Evolutionary conservation across 192 early-diverging fungal species (phyloP).

Genomic region (Chytriomyces hyalinus): DNA sequence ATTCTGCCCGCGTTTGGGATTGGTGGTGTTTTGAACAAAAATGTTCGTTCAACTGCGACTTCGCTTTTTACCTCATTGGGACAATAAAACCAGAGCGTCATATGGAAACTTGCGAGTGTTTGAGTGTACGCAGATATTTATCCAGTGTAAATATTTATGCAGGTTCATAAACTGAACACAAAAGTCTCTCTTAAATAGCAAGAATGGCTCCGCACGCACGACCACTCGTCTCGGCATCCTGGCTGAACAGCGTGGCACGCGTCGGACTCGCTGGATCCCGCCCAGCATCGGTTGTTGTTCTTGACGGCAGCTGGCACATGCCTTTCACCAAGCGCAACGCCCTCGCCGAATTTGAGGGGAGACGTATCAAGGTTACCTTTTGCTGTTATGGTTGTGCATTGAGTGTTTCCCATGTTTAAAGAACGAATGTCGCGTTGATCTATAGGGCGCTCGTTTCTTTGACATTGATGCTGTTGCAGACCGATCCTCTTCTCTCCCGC

Average conservation of each 20-base stretch:
- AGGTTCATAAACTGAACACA: too few relatives aligned
- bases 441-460: slow-evolving; percentile 78
- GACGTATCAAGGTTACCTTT: slow-evolving; percentile 57
- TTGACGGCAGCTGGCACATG: slow-evolving; percentile 95
- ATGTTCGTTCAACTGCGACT: slow-evolving; percentile 3
- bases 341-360: slow-evolving; percentile 64
- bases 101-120: too few relatives aligned
- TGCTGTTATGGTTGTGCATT: not conserved
- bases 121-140: too few relatives aligned
- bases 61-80: not conserved
- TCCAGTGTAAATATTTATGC: too few relatives aligned
- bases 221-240: slow-evolving; percentile 3
- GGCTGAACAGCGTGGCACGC: slow-evolving; percentile 2
- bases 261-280: not conserved
- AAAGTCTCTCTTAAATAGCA: too few relatives aligned
- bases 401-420: too few relatives aligned
- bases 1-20: slow-evolving; percentile 61
- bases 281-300: slow-evolving; percentile 61
- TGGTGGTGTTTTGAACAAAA: slow-evolving; percentile 54
- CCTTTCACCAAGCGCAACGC: slow-evolving; percentile 71
- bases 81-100: too few relatives aligned
- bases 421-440: not conserved
- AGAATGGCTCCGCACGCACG: not conserved
- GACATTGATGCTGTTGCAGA: slow-evolving; percentile 90
- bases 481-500: slow-evolving; percentile 71